phyloP scores from a whole-genome alignment of 225 moss, liverwort and hornwort species.

The Bryoerythrophyllum caledonicum region DNA sequence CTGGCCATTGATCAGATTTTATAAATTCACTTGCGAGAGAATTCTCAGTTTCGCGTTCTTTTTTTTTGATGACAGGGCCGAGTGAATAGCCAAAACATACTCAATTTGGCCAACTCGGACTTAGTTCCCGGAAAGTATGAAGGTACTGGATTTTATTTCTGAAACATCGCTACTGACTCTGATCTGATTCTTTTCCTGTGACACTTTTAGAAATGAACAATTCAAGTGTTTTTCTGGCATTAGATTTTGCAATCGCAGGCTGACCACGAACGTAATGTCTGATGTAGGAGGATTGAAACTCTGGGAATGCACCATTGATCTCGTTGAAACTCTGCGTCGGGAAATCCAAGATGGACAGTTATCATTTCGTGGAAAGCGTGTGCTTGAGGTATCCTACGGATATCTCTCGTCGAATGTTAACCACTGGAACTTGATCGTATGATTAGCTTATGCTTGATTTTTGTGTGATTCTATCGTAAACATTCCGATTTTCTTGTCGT shows the following conservation, averaged over 20 bases:
- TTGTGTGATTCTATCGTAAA: slow-evolving; percentile 3
- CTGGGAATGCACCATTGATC: slow-evolving; percentile 92
- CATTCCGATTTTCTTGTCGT: not conserved
- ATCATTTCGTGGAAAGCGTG: slow-evolving; percentile 88
- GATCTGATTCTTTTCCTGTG: slow-evolving; percentile 12
- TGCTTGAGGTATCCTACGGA: slow-evolving; percentile 72
- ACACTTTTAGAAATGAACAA: not conserved
- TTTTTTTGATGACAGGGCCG: slow-evolving; percentile 60
- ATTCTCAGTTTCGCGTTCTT: slow-evolving; percentile 16
- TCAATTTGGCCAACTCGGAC: slow-evolving; percentile 73
- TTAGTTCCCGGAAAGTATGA: slow-evolving; percentile 90
- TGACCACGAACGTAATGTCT: slow-evolving; percentile 9
- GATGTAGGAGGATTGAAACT: slow-evolving; percentile 87
- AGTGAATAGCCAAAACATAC: slow-evolving; percentile 64
- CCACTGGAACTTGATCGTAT: not conserved
- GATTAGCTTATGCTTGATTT: slow-evolving; percentile 13
- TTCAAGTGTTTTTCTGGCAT: slow-evolving; percentile 2
- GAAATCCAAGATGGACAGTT: slow-evolving; percentile 90
- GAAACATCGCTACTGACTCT: slow-evolving; percentile 9
- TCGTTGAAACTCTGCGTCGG: slow-evolving; percentile 73
- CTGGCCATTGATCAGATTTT: not conserved
- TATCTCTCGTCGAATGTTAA: not conserved
- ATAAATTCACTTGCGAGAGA: not conserved
- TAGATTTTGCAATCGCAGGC: slow-evolving; percentile 13
- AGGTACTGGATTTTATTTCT: slow-evolving; percentile 53